Base-by-base conservation (phyloP, 768 basidiomycete genomes). In the Hypsizygus marmoreus region DNA sequence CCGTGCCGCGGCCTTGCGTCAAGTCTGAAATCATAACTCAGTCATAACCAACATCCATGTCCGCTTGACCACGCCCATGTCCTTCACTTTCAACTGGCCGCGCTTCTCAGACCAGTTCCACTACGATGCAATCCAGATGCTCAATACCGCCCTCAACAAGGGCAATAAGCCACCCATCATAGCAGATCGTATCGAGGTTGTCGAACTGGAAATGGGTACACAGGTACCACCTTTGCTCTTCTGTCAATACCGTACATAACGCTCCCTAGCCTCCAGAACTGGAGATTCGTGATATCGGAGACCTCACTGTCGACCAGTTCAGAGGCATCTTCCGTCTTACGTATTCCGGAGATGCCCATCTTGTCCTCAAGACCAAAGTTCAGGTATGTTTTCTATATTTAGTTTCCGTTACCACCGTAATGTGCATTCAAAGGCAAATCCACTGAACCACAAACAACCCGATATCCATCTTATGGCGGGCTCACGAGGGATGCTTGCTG, bases 141-240 rank as follows among this genome's bases (percentile, higher is more conserved):
- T 98, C 71, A 93, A 94, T 54, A 86, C 84, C n/a, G 91, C 91
- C 32, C 88, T 95, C 67, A 93, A 93, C 77, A 92, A 97, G 75
- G 97, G 97, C 53, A 88, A 85, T 71, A 97, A 97, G 63, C 97
- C 95, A 1, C 93, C 94, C 22, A 88, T 99, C 60, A 97, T 98
- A 55, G 95, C 93, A 42, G 97, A 95, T 70, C 86, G 81, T 66
- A 98, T 99, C 53, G 93, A 98, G 65, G 97, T 99, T 23, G 90
- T 97, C 42, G 97, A 98, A 64, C 73, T 99, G n/a, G 88, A 97
- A 69, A 98, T 99, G 97, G 97, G 97, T 28, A 92, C 90, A 2
- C 88, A 95, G 75, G 95, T 93, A 49, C n/a, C 43, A 24, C 17
- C 46, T 20, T 9, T 14, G 45, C 22, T 25, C 45, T n/a, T 26